phyloP scores from a whole-genome alignment of 2,329 filamentous ascomycete species.

The Penicillium sp. region DNA sequence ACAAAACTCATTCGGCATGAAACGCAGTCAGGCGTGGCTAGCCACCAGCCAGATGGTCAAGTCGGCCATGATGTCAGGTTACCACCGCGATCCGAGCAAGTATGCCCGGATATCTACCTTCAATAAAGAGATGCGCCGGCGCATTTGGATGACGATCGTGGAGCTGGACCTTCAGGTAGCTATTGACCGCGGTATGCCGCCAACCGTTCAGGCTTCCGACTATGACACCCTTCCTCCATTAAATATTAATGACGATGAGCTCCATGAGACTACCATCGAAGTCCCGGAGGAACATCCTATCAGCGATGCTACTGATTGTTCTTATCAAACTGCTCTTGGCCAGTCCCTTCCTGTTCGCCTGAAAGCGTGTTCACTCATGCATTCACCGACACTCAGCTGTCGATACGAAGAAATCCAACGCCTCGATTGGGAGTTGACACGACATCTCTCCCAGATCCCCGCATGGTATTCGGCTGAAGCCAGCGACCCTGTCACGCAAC shows the following conservation, averaged over 20 bases:
- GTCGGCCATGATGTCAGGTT: constrained; percentile 54
- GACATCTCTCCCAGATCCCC: constrained; percentile 36
- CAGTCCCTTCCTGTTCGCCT: constrained; percentile 34
- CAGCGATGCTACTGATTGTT: constrained; percentile 38
- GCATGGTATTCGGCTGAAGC: constrained; percentile 26
- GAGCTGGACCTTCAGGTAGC: constrained; percentile 59
- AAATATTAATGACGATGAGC: constrained; percentile 54
- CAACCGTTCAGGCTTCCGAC: constrained; percentile 42
- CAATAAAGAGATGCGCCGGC: constrained; percentile 50
- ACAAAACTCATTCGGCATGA: constrained; percentile 52
- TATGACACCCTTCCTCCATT: constrained; percentile 52
- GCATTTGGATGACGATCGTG: constrained; percentile 59
- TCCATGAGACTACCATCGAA: constrained; percentile 38
- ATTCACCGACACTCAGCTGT: constrained; percentile 38
- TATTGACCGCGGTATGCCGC: constrained; percentile 56
- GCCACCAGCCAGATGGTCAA: constrained; percentile 52
- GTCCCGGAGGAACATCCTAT: constrained; percentile 31
- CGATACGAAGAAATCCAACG: constrained; percentile 42
- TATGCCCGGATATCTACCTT: constrained; percentile 38
- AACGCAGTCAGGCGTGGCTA: constrained; percentile 56
- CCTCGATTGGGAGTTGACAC: constrained; percentile 41
- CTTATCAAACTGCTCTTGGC: constrained; percentile 33
- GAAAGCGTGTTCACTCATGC: constrained; percentile 36
- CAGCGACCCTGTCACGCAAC: constrained; percentile 22
- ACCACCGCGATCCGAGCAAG: constrained; percentile 46